phyloP scores from a whole-genome alignment of 768 basidiomycete species.

The Mycena venus region DNA sequence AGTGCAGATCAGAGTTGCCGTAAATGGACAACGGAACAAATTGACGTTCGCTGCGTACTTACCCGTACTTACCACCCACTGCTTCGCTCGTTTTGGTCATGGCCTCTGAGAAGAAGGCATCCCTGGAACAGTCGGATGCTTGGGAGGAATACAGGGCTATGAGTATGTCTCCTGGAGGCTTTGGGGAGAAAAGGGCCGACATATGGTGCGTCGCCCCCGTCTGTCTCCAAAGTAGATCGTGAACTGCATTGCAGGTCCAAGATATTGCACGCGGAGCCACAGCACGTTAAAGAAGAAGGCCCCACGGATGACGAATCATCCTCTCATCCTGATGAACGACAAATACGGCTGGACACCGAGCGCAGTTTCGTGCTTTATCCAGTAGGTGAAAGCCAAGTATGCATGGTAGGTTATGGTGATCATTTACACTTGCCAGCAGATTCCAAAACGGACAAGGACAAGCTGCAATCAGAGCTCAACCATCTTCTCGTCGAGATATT shows the following conservation, averaged over 20 bases:
- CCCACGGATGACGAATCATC: conserved; percentile 14
- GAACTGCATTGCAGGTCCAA: conserved; percentile 32
- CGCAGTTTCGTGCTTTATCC: conserved; percentile 95
- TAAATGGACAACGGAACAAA: not conserved
- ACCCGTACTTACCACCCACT: no score
- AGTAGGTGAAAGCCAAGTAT: conserved; percentile 69
- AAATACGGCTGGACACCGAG: conserved; percentile 91
- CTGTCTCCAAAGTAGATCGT: conserved; percentile 36
- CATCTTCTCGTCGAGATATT: conserved; percentile 82
- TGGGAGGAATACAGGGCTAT: conserved; percentile 61
- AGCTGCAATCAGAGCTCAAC: conserved; percentile 76
- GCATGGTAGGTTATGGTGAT: not conserved
- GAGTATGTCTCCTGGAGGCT: conserved; percentile 74
- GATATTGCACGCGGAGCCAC: conserved; percentile 43
- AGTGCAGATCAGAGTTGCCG: not conserved
- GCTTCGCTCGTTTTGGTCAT: not conserved
- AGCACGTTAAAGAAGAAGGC: conserved; percentile 27
- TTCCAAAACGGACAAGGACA: conserved; percentile 57
- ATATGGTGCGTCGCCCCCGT: conserved; percentile 64
- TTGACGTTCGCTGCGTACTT: not conserved
- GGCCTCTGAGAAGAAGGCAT: conserved; percentile 27
- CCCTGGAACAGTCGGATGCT: conserved; percentile 33
- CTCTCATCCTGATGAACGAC: conserved; percentile 83
- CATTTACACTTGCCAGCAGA: conserved; percentile 25
- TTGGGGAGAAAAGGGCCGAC: conserved; percentile 65